Evolutionary conservation across 306 rosid genomes (phyloP).

Genomic region (Trifolium repens): DNA sequence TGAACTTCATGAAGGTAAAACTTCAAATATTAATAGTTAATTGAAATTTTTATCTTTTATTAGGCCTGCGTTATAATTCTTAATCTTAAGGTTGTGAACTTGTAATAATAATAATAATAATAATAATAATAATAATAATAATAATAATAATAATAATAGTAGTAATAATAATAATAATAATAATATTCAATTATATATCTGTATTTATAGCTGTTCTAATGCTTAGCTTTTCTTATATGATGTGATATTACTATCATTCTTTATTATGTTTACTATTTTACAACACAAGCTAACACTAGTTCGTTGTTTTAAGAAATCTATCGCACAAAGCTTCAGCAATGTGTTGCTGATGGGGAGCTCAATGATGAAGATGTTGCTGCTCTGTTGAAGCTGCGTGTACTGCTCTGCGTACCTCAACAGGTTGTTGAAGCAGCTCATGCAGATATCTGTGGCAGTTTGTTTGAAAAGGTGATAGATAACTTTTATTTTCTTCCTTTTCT

Average conservation of each 20-base stretch:
- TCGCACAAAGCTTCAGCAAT: slow-evolving; percentile 94
- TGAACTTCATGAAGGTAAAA: slow-evolving; percentile 86
- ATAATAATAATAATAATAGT: not conserved
- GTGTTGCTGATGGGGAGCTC: slow-evolving; percentile 91
- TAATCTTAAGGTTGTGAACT: not conserved
- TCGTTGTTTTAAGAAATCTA: slow-evolving; percentile 70
- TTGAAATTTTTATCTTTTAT: slow-evolving; percentile 30
- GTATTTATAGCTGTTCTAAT: slow-evolving; percentile 21
- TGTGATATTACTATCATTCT: slow-evolving; percentile 11
- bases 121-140: not conserved
- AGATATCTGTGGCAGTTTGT: slow-evolving; percentile 95
- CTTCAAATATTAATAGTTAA: slow-evolving; percentile 6
- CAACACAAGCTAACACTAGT: slow-evolving; percentile 43
- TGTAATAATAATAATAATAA: not conserved
- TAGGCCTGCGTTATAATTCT: slow-evolving; percentile 13
- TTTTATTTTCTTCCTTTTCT: slow-evolving; percentile 28
- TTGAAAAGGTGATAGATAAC: slow-evolving; percentile 72
- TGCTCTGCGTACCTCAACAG: slow-evolving; percentile 91
- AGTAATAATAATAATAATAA: not conserved
- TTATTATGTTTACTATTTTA: slow-evolving; percentile 25
- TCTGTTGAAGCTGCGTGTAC: slow-evolving; percentile 83
- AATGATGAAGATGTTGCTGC: slow-evolving; percentile 79
- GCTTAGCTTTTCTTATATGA: slow-evolving; percentile 20
- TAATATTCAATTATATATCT: slow-evolving; percentile 12
- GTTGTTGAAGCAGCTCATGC: slow-evolving; percentile 89